Base-by-base conservation (phyloP, 768 basidiomycete species). In the Xerocomellus intermedius region DNA sequence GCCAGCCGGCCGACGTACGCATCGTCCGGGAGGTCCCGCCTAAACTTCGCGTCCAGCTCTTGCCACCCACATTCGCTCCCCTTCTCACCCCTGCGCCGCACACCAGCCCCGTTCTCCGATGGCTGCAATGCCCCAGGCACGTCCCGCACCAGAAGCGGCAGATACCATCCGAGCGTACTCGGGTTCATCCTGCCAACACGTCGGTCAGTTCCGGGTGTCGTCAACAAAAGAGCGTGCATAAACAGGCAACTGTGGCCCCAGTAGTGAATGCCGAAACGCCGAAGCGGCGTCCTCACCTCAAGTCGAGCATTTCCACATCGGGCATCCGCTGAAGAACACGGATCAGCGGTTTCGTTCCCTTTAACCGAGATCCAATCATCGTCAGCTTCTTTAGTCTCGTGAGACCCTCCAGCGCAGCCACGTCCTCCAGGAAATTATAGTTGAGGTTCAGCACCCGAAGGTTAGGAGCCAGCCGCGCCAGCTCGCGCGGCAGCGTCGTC, bases 141-240 rank as follows among this genome's bases (percentile, higher is more conserved):
- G 63, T 86, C 84, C 61, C 81, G 77, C 54, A 90, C 84, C 48
- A 94, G 79, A 50, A 98, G 74, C 22, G 97, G 94, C 33, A 97
- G 79, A 72, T 99, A 98, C 89, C 93, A 96, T 7, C 91, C 91
- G 12, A 98, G 84, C 19, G 95, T 98, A 62, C 90, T 93, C 50
- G 97, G 95, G 67, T 99, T 99, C 94, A 98, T 97, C 72, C 87
- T 82, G 62, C 44, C 54, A 55, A 51, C 50, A 7, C 26, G 2
- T 65, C 61, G 67, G 64, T 69, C 61, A 66, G 58, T 66, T 24
- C 57, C 66, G 64, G 60, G 64, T 46, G 49, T 68, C 55, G 51
- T 41, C 66, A 58, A 42, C 55, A 42, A n/a, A 44, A 38, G 41
- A 12, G 24, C 8, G 30, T 3, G 10, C 16, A 21, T 19, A 55